phyloP scores from a whole-genome alignment of 2,329 filamentous ascomycete genomes.

The Penicillium hesseltinei region DNA sequence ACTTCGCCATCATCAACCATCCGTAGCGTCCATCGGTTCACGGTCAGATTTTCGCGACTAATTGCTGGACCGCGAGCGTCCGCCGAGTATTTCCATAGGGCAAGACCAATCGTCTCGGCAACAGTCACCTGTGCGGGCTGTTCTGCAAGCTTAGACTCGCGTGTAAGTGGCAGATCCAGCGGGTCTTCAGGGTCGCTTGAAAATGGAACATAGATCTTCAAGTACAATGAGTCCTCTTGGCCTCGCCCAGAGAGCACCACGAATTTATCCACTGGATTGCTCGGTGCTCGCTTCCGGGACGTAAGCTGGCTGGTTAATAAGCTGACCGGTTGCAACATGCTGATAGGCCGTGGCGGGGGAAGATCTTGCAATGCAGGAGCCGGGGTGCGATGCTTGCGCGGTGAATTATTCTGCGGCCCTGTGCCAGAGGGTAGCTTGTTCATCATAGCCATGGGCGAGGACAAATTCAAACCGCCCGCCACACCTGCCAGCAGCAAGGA shows the following conservation, averaged over 20 bases:
- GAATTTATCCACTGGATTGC: conserved; percentile 62
- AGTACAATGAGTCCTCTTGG: conserved; percentile 59
- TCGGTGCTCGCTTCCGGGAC: conserved; percentile 55
- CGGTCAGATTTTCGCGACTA: conserved; percentile 52
- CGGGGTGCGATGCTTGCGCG: conserved; percentile 50
- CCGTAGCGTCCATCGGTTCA: conserved; percentile 64
- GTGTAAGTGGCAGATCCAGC: conserved; percentile 57
- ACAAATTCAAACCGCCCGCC: conserved; percentile 47
- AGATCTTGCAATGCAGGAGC: conserved; percentile 55
- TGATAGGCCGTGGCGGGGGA: conserved; percentile 61
- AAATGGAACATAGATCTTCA: conserved; percentile 63
- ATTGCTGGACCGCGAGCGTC: conserved; percentile 56
- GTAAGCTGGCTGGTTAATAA: conserved; percentile 58
- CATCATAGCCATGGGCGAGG: conserved; percentile 49
- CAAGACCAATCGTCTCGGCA: conserved; percentile 62
- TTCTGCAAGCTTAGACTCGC: conserved; percentile 54
- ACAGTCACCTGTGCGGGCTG: conserved; percentile 53
- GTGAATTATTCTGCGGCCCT: conserved; percentile 44
- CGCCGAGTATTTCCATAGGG: conserved; percentile 61
- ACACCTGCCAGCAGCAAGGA: conserved; percentile 54
- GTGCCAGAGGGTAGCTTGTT: conserved; percentile 38
- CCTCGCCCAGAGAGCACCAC: conserved; percentile 60
- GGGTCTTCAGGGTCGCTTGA: conserved; percentile 56
- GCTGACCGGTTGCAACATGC: conserved; percentile 56
- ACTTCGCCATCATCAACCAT: conserved; percentile 68